A percentile compares a stretch with the other conserved stretches of the same genome.
Conservation (phyloP, 306 rosid genomes). For the Ammopiptanthus mongolicus region DNA sequence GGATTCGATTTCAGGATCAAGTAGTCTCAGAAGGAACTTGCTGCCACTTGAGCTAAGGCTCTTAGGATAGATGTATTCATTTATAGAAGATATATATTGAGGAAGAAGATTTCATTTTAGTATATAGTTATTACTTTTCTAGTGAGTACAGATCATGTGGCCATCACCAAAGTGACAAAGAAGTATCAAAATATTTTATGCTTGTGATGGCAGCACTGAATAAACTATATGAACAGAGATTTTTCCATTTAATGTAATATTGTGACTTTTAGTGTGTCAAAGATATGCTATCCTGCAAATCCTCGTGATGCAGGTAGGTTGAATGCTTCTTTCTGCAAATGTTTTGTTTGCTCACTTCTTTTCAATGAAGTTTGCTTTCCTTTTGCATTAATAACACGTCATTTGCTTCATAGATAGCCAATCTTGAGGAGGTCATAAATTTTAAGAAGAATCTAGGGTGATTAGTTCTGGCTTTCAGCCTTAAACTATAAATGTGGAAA, state of each 20-base stretch:
- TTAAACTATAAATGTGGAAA: neutral
- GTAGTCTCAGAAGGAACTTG: neutral
- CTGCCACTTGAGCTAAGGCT: neutral
- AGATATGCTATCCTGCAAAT: neutral
- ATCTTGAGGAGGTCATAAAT: neutral
- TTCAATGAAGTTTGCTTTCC: neutral
- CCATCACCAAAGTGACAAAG: neutral
- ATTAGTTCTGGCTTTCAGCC: neutral
- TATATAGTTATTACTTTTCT: neutral
- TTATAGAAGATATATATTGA: neutral
- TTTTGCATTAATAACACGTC: neutral
- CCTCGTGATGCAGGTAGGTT: neutral
- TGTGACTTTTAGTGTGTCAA: neutral
- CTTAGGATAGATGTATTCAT: neutral
- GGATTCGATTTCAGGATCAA: neutral
- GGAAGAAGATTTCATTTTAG: neutral
- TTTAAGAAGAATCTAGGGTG: neutral
- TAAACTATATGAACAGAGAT: neutral
- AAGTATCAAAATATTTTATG: neutral
- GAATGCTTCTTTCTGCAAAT: neutral
- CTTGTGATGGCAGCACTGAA: neutral
- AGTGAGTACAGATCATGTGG: neutral
- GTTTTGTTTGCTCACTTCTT: neutral
- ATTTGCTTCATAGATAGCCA: neutral
- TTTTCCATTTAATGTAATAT: neutral